Evolutionary conservation across 2,329 filamentous ascomycete species (phyloP).

Genomic region (Pyricularia sp.): DNA sequence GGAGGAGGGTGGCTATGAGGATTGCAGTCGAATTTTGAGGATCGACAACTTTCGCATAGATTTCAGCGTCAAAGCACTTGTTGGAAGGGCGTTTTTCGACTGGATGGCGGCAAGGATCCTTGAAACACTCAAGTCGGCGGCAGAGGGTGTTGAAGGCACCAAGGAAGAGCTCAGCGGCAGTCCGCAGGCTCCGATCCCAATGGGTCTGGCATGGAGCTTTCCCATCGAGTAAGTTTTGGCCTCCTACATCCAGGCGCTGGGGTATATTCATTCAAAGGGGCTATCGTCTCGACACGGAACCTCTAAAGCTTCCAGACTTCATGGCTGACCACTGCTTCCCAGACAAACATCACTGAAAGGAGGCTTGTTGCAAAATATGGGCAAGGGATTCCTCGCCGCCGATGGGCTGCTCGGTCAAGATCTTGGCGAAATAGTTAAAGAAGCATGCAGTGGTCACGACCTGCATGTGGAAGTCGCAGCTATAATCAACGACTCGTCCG

Average conservation of each 20-base stretch:
- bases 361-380: conserved; percentile 52
- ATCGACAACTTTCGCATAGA: conserved; percentile 48
- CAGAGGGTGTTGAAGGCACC: conserved; percentile 14
- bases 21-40: conserved; percentile 41
- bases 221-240: conserved; percentile 50
- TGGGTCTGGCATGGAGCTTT: conserved; percentile 62
- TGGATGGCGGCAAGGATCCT: conserved; percentile 57
- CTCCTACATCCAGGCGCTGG: background rate
- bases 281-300: conserved; percentile 13
- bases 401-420: conserved; percentile 49
- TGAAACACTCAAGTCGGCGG: conserved; percentile 41
- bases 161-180: conserved; percentile 16
- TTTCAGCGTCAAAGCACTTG: conserved; percentile 42
- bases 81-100: conserved; percentile 53
- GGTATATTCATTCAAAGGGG: background rate
- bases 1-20: conserved; percentile 17
- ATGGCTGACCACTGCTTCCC: conserved; percentile 1
- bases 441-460: conserved; percentile 38
- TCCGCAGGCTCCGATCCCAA: conserved; percentile 36
- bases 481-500: conserved; percentile 59
- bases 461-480: conserved; percentile 47
- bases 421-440: conserved; percentile 47
- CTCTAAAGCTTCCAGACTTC: background rate
- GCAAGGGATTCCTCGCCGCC: conserved; percentile 55
- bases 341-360: conserved; percentile 56